A percentile compares a stretch with the other conserved stretches of the same genome.
Evolutionary conservation across 2,329 filamentous ascomycete species (phyloP).

Genomic region (Fusarium sp.): DNA sequence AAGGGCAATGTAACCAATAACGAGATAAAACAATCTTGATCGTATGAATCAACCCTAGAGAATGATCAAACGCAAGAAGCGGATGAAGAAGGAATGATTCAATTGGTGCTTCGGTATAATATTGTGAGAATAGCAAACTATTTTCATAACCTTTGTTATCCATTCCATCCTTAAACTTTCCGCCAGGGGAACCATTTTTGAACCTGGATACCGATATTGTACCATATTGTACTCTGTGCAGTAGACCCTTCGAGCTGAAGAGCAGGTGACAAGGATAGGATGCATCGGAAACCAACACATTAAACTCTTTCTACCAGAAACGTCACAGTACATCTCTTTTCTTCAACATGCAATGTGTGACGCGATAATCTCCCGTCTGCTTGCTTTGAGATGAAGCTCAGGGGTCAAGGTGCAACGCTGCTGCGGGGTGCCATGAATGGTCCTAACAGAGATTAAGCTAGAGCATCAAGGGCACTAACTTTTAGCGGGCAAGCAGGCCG

Average conservation of each 20-base stretch:
- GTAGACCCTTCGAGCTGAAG: not conserved
- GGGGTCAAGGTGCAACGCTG: constrained; percentile 38
- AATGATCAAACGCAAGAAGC: constrained; percentile 33
- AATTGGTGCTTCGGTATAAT: not conserved
- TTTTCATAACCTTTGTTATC: constrained; percentile 10
- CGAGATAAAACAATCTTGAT: constrained; percentile 27
- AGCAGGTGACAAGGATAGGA: not conserved
- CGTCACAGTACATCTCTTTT: constrained; percentile 14
- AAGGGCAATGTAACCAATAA: constrained; percentile 20
- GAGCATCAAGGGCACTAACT: constrained; percentile 41
- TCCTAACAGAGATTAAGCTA: constrained; percentile 17
- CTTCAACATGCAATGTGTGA: constrained; percentile 5
- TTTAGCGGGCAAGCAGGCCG: constrained; percentile 43
- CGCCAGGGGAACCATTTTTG: not conserved
- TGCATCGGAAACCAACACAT: not conserved
- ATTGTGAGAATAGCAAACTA: not conserved
- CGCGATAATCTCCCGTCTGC: no score
- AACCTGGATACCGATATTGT: not conserved
- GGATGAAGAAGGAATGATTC: not conserved
- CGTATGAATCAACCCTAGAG: constrained; percentile 17
- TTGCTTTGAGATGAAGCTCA: constrained; percentile 28
- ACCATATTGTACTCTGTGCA: not conserved
- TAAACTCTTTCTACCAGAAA: constrained; percentile 1
- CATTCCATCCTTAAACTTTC: constrained; percentile 34
- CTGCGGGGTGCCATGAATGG: constrained; percentile 41